These are phyloP conservation scores for Xylariales sp. DNA, from an alignment of 2,329 filamentous ascomycete species.

Conservation along the genomic window DNA sequence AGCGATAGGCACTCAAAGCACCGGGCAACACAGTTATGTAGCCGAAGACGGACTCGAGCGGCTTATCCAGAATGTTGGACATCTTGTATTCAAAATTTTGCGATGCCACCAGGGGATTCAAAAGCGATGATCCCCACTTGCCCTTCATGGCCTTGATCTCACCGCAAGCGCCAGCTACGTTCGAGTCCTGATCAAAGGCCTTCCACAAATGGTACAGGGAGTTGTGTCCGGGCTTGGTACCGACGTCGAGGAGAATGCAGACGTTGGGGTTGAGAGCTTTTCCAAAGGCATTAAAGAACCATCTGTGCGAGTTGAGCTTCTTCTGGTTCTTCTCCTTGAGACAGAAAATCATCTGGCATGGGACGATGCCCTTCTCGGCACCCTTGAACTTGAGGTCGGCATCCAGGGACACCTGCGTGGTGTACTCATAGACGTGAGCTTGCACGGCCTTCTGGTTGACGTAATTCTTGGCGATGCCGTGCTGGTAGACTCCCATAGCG, in stretches of 20 bases:
- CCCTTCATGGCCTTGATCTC: constrained; percentile 99
- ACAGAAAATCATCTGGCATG: constrained; percentile 97
- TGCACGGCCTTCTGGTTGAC: constrained; percentile 96
- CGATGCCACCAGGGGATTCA: constrained; percentile 91
- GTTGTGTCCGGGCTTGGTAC: constrained; percentile 82
- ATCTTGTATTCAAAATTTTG: constrained; percentile 99
- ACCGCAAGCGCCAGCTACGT: constrained; percentile 92
- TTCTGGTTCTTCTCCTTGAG: constrained; percentile 96
- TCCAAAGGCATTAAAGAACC: constrained; percentile 99
- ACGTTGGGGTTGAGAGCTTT: constrained; percentile 90
- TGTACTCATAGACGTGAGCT: constrained; percentile 98
- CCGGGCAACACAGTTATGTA: constrained; percentile 96
- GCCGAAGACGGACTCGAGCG: constrained; percentile 92
- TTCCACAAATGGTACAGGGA: constrained; percentile 99
- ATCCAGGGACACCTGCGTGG: constrained; percentile 94
- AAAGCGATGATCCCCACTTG: constrained; percentile 74
- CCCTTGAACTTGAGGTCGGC: constrained; percentile 97
- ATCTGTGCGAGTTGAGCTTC: constrained; percentile 96
- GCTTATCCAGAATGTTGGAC: constrained; percentile 98
- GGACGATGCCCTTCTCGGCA: constrained; percentile 97
- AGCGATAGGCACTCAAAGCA: constrained; percentile 97
- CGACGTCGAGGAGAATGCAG: constrained; percentile 94
- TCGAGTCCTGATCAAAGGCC: constrained; percentile 96
- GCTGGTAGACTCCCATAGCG: constrained; percentile 96
- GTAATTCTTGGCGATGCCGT: constrained; percentile 96